Evolutionary conservation across 768 basidiomycete genomes (phyloP).

Genomic region (Cystoderma amianthinum): DNA sequence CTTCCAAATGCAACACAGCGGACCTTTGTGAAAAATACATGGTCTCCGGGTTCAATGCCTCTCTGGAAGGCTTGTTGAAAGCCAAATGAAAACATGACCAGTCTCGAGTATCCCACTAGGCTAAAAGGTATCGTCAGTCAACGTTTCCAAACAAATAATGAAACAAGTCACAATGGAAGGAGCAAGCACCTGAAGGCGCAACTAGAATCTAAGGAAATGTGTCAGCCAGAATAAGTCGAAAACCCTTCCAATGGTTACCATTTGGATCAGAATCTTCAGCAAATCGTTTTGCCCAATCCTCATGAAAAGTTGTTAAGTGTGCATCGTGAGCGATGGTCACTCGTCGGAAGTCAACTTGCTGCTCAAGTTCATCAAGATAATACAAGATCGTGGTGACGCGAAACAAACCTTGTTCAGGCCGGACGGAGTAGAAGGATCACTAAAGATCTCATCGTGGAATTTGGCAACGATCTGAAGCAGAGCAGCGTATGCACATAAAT

Average conservation of each 20-base stretch:
- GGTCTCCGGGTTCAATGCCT: conserved; percentile 54
- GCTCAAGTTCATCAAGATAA: conserved; percentile 1
- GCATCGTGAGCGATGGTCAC: conserved; percentile 58
- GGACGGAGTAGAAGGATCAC: conserved; percentile 57
- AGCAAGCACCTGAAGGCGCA: conserved; percentile 57
- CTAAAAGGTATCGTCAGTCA: conserved; percentile 24
- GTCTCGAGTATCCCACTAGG: conserved; percentile 68
- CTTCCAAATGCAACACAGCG: conserved; percentile 8
- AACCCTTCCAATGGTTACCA: conserved; percentile 26
- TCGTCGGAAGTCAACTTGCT: conserved; percentile 63
- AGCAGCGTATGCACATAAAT: conserved; percentile 67
- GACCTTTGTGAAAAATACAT: conserved; percentile 65
- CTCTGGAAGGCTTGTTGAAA: conserved; percentile 79
- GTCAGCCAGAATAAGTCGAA: neutral
- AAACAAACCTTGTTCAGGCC: conserved; percentile 69
- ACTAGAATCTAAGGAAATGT: conserved; percentile 37
- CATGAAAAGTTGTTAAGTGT: conserved; percentile 46
- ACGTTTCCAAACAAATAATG: neutral
- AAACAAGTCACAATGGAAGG: conserved; percentile 61
- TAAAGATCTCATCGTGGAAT: conserved; percentile 76
- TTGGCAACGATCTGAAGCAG: conserved; percentile 63
- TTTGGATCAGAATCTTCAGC: conserved; percentile 49
- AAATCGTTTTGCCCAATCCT: conserved; percentile 65
- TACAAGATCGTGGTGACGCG: conserved; percentile 2
- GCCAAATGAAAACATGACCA: conserved; percentile 84